phyloP scores from a whole-genome alignment of 2,329 filamentous ascomycete genomes.

The Chaetomiaceae sp. region DNA sequence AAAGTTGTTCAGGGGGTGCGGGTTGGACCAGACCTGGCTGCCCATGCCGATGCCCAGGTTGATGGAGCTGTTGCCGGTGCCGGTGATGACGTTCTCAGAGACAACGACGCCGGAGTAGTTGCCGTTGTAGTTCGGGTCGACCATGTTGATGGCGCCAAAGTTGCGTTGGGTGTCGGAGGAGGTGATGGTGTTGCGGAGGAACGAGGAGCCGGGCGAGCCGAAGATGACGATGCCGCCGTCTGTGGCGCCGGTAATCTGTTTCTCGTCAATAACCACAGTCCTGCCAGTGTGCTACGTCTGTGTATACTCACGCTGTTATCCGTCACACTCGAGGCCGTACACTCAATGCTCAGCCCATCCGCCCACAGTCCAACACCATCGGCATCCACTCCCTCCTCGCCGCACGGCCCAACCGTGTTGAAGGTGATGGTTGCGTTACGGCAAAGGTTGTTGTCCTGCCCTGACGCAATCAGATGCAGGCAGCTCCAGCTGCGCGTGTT shows the following conservation, averaged over 20 bases:
- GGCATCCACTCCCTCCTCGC: background rate
- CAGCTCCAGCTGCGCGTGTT: slow-evolving; percentile 1
- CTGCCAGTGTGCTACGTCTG: too few species aligned
- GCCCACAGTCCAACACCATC: background rate
- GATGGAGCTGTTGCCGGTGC: background rate
- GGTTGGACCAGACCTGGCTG: slow-evolving; percentile 5
- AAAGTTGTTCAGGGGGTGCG: slow-evolving; percentile 3
- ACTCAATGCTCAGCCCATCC: slow-evolving; percentile 1
- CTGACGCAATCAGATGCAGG: background rate
- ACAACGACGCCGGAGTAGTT: slow-evolving; percentile 5
- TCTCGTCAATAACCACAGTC: background rate
- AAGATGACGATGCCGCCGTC: slow-evolving; percentile 4
- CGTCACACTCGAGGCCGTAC: background rate
- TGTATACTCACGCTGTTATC: background rate
- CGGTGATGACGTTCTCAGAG: background rate
- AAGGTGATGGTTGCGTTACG: background rate
- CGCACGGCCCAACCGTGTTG: slow-evolving; percentile 1
- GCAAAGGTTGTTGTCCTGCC: background rate
- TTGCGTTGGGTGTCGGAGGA: background rate
- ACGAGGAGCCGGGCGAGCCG: background rate
- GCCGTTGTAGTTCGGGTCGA: slow-evolving; percentile 2
- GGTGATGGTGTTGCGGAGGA: slow-evolving; percentile 1
- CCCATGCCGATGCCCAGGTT: background rate
- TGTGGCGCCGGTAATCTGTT: background rate
- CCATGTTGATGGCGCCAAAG: slow-evolving; percentile 4